Evolutionary conservation across 2,329 filamentous ascomycete genomes (phyloP).

Genomic region (Corniculantispora saksenae): DNA sequence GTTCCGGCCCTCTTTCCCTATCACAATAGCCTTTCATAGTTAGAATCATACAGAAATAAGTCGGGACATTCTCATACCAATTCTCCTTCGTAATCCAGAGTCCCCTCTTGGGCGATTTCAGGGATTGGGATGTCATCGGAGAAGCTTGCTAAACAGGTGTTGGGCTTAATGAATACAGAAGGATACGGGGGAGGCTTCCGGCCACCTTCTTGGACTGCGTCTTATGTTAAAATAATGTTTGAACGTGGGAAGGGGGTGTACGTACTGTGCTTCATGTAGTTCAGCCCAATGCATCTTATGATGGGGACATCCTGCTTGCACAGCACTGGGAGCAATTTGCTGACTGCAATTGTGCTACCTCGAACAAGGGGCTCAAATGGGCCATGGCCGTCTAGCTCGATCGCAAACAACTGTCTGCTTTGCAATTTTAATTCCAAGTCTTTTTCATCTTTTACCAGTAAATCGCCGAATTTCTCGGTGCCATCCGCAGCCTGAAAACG

Average conservation of each 20-base stretch:
- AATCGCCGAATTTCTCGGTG: slow-evolving; percentile 36
- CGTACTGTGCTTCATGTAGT: slow-evolving; percentile 40
- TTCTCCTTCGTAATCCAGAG: slow-evolving; percentile 53
- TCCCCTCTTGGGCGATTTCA: slow-evolving; percentile 46
- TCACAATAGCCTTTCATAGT: slow-evolving; percentile 45
- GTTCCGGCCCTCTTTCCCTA: slow-evolving; percentile 55
- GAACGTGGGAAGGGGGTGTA: background rate
- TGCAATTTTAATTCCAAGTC: slow-evolving; percentile 29
- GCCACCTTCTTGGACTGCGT: slow-evolving; percentile 51
- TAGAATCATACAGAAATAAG: background rate
- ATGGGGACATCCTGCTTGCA: slow-evolving; percentile 36
- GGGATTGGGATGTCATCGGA: slow-evolving; percentile 44
- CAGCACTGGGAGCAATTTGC: slow-evolving; percentile 33
- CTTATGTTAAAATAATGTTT: background rate
- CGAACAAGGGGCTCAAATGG: slow-evolving; percentile 28
- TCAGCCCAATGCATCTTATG: slow-evolving; percentile 38
- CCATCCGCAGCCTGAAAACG: slow-evolving; percentile 37
- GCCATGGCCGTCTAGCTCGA: slow-evolving; percentile 32
- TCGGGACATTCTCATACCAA: slow-evolving; percentile 32
- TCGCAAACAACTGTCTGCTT: slow-evolving; percentile 31
- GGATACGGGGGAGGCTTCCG: slow-evolving; percentile 51
- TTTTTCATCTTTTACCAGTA: slow-evolving; percentile 28
- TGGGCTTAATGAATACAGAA: slow-evolving; percentile 54
- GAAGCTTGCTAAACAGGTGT: slow-evolving; percentile 39
- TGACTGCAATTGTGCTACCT: slow-evolving; percentile 33